Evolutionary conservation across 345 rosid genomes (phyloP).

Genomic region (Turnera subulata): DNA sequence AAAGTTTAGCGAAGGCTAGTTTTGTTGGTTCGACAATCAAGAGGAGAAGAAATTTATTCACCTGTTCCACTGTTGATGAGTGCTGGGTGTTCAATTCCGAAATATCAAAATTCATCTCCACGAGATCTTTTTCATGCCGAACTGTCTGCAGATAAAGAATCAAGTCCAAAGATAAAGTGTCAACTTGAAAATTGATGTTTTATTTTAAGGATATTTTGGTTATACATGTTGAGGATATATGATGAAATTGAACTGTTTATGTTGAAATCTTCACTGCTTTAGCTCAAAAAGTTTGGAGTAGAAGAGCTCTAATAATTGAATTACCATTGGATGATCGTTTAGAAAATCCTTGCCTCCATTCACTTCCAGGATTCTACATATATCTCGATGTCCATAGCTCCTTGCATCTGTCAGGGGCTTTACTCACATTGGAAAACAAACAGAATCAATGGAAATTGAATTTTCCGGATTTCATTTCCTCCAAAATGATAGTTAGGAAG

Average conservation of each 20-base stretch:
- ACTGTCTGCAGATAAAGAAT: conserved; percentile 34
- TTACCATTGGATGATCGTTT: conserved; percentile 46
- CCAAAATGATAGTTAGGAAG: not conserved
- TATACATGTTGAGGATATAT: too few species aligned
- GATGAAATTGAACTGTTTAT: too few species aligned
- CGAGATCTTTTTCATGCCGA: conserved; percentile 36
- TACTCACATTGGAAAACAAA: conserved; percentile 7
- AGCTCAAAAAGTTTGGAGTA: too few species aligned
- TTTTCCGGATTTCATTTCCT: not conserved
- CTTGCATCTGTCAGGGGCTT: conserved; percentile 67
- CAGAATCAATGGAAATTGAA: not conserved
- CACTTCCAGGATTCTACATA: conserved; percentile 64
- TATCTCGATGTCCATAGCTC: conserved; percentile 50
- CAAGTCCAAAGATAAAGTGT: too few species aligned
- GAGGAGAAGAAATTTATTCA: conserved; percentile 10
- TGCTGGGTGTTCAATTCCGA: conserved; percentile 36
- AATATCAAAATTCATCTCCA: conserved; percentile 48
- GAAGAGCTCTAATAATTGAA: too few species aligned
- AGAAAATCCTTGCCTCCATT: conserved; percentile 49
- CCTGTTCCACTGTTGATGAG: conserved; percentile 41
- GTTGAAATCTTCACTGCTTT: too few species aligned
- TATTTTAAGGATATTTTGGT: too few species aligned
- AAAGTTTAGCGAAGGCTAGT: conserved; percentile 3
- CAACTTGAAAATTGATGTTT: too few species aligned
- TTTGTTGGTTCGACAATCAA: too few species aligned